Evolutionary conservation across 2,329 filamentous ascomycete genomes (phyloP), one percentile per base, ranked within the genome.

Genomic region (Capronia americana): DNA sequence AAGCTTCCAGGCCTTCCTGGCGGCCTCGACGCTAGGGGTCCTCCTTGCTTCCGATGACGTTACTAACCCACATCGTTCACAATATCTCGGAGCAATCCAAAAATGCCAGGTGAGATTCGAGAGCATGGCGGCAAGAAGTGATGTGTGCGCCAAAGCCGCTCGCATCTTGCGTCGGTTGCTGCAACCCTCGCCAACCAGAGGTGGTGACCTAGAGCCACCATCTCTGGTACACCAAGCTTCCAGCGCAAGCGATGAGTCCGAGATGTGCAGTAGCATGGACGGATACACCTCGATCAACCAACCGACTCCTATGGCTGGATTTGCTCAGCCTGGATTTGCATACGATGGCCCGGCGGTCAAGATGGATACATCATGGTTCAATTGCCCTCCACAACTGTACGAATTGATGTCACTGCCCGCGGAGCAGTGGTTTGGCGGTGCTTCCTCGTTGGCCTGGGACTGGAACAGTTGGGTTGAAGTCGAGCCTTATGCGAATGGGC

Each of bases 1-100:
- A 5, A 78, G 77, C 60, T 80, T 80, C 65, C 77, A 80, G 46
- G 77, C 79, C 0, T 80, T 80, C 64, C 78, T 80, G 53, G 78
- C 77, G 1, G 77, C 78, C 5, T 74, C 79, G 0, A 74, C 77
- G 5, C 64, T 79, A 1, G 72, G 61, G 17, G 61, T 61, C 17
- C 56, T 67, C 14, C 57, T 67, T 20, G 75, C 0, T 73, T 77
- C 23, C 73, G 65, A 50, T 2, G 26, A 57, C 10, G 11, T 26
- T 17, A 44, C 54, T 57, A 69, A 72, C 11, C 63, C 67, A 30
- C 76, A 79, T 56, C 76, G 73, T 23, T 66, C 73, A 51, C 74
- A 77, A 53, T 74, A 71, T 20, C 74, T 76, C 50, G 71, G 70
- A 12, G 59, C 73, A 0, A 70, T 79, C 14, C 65, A 69, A 26